Evolutionary conservation across 768 basidiomycete species (phyloP), one percentile per base, ranked within the genome.

Genomic region (Tylopilus rubrobrunneus): DNA sequence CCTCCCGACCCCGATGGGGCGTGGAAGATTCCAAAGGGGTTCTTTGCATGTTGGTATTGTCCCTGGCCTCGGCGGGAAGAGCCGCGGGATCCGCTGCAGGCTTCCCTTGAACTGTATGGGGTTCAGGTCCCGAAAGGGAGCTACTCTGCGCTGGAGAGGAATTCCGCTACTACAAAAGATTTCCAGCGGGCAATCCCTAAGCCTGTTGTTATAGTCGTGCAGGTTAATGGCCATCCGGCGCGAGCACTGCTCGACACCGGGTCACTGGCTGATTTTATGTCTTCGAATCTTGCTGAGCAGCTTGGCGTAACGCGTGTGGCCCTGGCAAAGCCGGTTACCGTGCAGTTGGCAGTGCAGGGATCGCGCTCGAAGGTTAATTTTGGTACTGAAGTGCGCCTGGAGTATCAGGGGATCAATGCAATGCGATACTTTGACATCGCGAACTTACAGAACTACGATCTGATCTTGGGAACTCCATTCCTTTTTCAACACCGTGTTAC

Each of bases 381-480:
- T 14, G 41, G 52, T 0, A 53, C 48, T 0, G 56, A 27, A 7
- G 65, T 33, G 15, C 29, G 36, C 14, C 29, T 67, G 2, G 36
- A 44, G 19, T 67, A 56, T 27, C 60, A 67, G 25, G 29, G 45
- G 0, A 64, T 67, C 25, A 58, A 34, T 14, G 48, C 48, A 27
- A 45, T 64, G 12, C 39, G 65, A 0, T 55, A 62, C 3, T 76
- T 78, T 43, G 67, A 78, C 53, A 58, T 77, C 0, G 64, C 69
- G 0, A 78, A 78, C 46, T 9, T 77, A 0, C 62, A 71, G 0
- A 65, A 59, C 7, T 77, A 78, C 33, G 73, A 79, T n/a, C 4
- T 72, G 0, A 72, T 76, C 4, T 54, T 76, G 0, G 70, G 77
- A 1, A 75, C n/a, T n/a, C n/a, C n/a, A n/a, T n/a, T n/a, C n/a